phyloP scores from a whole-genome alignment of 805 yeast species.

The Blastobotrys robertii region DNA sequence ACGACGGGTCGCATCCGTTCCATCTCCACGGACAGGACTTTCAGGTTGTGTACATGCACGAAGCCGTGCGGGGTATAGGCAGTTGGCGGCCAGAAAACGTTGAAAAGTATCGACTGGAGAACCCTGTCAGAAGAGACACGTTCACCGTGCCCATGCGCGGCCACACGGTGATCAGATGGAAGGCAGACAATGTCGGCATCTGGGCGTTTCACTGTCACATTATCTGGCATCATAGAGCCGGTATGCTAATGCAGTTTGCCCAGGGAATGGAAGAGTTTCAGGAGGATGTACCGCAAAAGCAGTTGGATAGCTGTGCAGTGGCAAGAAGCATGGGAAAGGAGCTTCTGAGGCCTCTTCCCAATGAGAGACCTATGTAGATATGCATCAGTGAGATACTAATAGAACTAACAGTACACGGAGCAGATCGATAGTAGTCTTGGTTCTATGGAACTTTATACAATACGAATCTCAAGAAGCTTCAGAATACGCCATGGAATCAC shows the following conservation, averaged over 20 bases:
- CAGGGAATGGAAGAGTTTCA: conserved; percentile 22
- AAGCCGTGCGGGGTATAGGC: conserved; percentile 39
- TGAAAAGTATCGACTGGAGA: conserved; percentile 33
- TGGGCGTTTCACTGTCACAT: conserved; percentile 95
- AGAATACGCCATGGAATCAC: too few relatives aligned
- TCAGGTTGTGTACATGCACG: conserved; percentile 58
- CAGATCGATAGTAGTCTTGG: not conserved
- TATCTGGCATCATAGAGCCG: conserved; percentile 90
- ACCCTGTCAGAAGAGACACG: conserved; percentile 63
- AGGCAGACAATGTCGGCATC: conserved; percentile 82
- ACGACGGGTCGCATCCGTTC: conserved; percentile 90
- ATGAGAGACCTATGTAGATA: too few relatives aligned
- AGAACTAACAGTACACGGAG: not conserved
- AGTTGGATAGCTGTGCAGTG: conserved; percentile 39
- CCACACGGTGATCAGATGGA: conserved; percentile 42
- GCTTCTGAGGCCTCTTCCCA: conserved; percentile 71
- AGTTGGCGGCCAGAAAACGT: conserved; percentile 31
- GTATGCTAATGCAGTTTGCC: conserved; percentile 36
- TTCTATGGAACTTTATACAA: not conserved
- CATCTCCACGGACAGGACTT: conserved; percentile 85
- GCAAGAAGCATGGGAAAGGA: conserved; percentile 82
- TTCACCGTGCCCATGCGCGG: conserved; percentile 35
- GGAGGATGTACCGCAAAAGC: conserved; percentile 18
- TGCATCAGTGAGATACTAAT: not conserved
- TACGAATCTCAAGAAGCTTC: too few relatives aligned